These are phyloP conservation scores for Cornus kousa DNA, from an alignment of 148 eudicot genomes.

Conservation along the genomic window DNA sequence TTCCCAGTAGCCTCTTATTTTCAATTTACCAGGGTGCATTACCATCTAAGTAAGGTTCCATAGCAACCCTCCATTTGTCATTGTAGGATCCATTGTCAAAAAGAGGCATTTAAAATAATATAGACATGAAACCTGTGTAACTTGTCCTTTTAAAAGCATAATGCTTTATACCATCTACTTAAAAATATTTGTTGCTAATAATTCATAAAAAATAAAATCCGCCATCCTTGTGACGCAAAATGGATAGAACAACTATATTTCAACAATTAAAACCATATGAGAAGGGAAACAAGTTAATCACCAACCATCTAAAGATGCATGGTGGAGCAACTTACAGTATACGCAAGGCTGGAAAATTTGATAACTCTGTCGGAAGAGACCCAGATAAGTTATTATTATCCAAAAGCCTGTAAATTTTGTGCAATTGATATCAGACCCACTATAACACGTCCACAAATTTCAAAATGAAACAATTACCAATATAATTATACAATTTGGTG, in stretches of 20 bases:
- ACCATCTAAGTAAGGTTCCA: background rate
- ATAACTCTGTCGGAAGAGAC: constrained; percentile 63
- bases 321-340: constrained; percentile 57
- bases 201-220: background rate
- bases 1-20: too few relatives aligned
- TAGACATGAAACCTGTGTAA: background rate
- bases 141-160: background rate
- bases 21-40: too few relatives aligned
- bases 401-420: constrained; percentile 53
- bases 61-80: background rate
- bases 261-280: background rate
- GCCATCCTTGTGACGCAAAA: background rate
- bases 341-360: constrained; percentile 39
- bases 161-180: background rate
- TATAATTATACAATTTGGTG: background rate
- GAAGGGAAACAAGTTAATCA: background rate
- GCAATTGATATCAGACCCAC: constrained; percentile 7
- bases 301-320: background rate
- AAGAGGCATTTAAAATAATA: background rate
- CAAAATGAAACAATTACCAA: constrained; percentile 1
- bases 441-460: constrained; percentile 8
- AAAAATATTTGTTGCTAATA: background rate
- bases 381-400: constrained; percentile 86
- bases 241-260: background rate
- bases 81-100: background rate